A percentile compares a stretch with the other conserved stretches of the same genome.
Evolutionary conservation across 345 rosid genomes (phyloP).

Genomic region (Heritiera fomes): DNA sequence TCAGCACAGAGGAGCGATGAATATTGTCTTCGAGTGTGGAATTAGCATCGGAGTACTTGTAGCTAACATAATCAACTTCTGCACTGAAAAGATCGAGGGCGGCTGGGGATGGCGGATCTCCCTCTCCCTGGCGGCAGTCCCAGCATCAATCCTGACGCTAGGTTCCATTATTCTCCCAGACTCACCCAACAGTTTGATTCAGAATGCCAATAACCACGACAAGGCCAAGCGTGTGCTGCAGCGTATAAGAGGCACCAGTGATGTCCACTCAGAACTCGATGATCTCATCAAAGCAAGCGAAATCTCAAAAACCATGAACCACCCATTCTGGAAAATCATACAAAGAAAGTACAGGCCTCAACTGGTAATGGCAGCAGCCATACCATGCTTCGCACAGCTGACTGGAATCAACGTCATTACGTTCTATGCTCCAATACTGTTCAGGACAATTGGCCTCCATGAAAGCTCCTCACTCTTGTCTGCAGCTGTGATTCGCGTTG

Average conservation of each 20-base stretch:
- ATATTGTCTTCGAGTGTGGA: constrained; percentile 62
- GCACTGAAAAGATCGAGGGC: constrained; percentile 53
- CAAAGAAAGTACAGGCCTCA: constrained; percentile 62
- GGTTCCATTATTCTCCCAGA: constrained; percentile 70
- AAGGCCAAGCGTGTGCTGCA: constrained; percentile 52
- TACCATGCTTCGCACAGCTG: constrained; percentile 70
- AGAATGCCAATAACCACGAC: constrained; percentile 32
- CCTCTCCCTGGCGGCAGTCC: constrained; percentile 61
- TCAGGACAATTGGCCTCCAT: constrained; percentile 65
- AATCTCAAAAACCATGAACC: constrained; percentile 25
- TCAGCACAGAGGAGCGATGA: constrained; percentile 70
- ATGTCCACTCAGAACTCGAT: constrained; percentile 52
- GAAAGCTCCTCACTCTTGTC: constrained; percentile 68
- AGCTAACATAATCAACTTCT: constrained; percentile 63
- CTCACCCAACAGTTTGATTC: constrained; percentile 70
- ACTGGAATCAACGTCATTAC: constrained; percentile 71
- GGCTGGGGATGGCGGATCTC: constrained; percentile 86
- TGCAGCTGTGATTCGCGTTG: constrained; percentile 46
- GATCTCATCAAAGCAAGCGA: constrained; percentile 59
- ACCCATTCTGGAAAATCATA: constrained; percentile 43
- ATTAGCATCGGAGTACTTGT: constrained; percentile 55
- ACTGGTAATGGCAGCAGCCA: constrained; percentile 57
- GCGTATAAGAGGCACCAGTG: constrained; percentile 52
- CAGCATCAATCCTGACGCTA: constrained; percentile 59
- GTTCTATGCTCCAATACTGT: constrained; percentile 70